Evolutionary conservation across 2,329 filamentous ascomycete species (phyloP).

Genomic region (Furcasterigmium furcatum): DNA sequence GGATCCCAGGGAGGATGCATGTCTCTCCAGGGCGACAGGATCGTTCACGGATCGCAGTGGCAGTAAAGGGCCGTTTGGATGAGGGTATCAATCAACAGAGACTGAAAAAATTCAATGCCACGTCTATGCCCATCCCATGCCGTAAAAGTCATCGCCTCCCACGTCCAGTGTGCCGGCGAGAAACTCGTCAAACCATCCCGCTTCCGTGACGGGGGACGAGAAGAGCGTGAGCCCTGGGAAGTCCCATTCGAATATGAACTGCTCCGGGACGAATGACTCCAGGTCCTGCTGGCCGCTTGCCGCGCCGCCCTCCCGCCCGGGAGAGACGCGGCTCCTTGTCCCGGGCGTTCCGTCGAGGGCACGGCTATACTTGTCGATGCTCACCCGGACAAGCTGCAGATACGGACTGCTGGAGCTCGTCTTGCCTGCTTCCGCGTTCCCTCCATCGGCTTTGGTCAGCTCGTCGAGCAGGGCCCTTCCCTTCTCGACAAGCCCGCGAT

Average conservation of each 20-base stretch:
- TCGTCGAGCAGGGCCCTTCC: conserved; percentile 17
- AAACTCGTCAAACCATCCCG: conserved; percentile 21
- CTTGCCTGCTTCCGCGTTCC: conserved; percentile 13
- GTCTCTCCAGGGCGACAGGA: conserved; percentile 3
- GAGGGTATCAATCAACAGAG: no score
- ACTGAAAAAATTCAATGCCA: no score
- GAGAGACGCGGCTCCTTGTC: background rate
- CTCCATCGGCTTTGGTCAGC: conserved; percentile 17
- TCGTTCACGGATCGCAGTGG: background rate
- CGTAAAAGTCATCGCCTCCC: conserved; percentile 15
- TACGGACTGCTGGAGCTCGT: conserved; percentile 29
- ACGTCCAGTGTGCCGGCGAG: conserved; percentile 16
- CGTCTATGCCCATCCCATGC: conserved; percentile 9
- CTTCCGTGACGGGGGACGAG: conserved; percentile 18
- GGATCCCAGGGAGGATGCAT: conserved; percentile 6
- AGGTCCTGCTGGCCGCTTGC: conserved; percentile 35
- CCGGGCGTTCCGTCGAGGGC: background rate
- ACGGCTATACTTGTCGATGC: conserved; percentile 17
- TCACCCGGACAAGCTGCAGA: conserved; percentile 17
- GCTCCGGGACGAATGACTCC: conserved; percentile 49
- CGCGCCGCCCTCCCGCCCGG: conserved; percentile 3
- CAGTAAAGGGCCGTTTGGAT: no score
- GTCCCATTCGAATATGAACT: conserved; percentile 57
- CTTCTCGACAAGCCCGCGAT: conserved; percentile 11
- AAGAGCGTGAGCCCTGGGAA: conserved; percentile 49